phyloP scores from a whole-genome alignment of 1,284 basidiomycete species.

The Ceratobasidium sp. region DNA sequence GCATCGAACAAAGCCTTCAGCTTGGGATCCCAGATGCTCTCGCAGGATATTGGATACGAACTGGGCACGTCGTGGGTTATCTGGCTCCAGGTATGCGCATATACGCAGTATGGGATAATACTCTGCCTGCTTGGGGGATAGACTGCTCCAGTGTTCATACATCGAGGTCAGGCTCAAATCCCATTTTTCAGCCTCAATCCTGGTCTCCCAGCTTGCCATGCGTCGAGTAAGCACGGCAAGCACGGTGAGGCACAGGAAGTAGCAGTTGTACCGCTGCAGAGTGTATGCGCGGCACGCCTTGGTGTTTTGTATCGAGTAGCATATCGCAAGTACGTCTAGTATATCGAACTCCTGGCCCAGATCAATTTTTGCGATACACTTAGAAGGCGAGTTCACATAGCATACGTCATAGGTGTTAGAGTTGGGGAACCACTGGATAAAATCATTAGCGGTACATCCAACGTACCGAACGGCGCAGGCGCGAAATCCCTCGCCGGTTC shows the following conservation, averaged over 20 bases:
- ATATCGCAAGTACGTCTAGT: conserved; percentile 22
- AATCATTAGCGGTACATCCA: background rate
- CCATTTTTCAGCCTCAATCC: background rate
- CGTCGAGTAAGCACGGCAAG: background rate
- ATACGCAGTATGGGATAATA: background rate
- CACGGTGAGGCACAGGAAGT: background rate
- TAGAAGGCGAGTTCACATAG: background rate
- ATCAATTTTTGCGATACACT: background rate
- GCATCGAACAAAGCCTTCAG: too few species aligned
- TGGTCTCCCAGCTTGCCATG: background rate
- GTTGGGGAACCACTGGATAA: background rate
- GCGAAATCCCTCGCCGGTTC: conserved; percentile 14
- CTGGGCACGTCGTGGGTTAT: background rate
- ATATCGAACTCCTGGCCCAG: background rate
- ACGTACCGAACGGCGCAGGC: background rate
- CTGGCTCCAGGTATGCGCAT: background rate
- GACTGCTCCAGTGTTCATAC: background rate
- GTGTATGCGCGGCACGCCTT: background rate
- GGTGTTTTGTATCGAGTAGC: conserved; percentile 16
- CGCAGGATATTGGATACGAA: too few species aligned
- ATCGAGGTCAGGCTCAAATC: background rate
- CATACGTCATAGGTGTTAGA: background rate
- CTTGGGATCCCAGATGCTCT: too few species aligned
- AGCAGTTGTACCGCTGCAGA: too few species aligned
- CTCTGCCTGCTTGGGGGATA: background rate